Percentiles rank a stretch among this genome's conserved stretches.
Evolutionary conservation across 257 asterid species (phyloP).

Genomic region (Fraxinus americana): DNA sequence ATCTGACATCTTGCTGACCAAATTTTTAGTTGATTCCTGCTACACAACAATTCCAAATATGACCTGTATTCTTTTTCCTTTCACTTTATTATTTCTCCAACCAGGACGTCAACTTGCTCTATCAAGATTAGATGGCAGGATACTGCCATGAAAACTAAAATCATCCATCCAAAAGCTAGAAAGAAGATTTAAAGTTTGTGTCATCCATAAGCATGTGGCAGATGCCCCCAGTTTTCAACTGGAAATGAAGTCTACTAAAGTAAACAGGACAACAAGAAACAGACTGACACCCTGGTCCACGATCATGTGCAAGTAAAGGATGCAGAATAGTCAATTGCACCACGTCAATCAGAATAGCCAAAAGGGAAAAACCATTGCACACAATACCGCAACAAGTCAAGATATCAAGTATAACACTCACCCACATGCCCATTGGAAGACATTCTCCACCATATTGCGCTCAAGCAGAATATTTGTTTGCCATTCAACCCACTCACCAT

Average conservation of each 20-base stretch:
- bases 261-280: constrained; percentile 15
- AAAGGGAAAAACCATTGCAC: background rate
- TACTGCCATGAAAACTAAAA: background rate
- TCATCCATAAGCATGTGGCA: constrained; percentile 9
- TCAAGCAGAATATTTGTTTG: constrained; percentile 61
- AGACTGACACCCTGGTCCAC: background rate
- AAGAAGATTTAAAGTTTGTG: background rate
- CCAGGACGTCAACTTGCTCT: constrained; percentile 20
- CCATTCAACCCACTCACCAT: constrained; percentile 78
- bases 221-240: constrained; percentile 9
- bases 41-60: background rate
- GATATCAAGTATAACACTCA: constrained; percentile 30
- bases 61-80: background rate
- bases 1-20: constrained; percentile 15
- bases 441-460: constrained; percentile 76
- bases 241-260: constrained; percentile 4
- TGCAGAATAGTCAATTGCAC: background rate
- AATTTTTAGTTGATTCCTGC: background rate
- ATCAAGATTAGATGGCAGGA: constrained; percentile 17
- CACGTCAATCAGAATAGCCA: background rate
- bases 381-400: background rate
- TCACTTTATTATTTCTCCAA: background rate
- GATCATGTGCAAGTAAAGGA: background rate
- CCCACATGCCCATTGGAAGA: constrained; percentile 66
- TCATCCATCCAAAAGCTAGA: constrained; percentile 7